Base-by-base conservation (phyloP, 2,329 filamentous ascomycete species). In the Podosphaera aphanis region DNA sequence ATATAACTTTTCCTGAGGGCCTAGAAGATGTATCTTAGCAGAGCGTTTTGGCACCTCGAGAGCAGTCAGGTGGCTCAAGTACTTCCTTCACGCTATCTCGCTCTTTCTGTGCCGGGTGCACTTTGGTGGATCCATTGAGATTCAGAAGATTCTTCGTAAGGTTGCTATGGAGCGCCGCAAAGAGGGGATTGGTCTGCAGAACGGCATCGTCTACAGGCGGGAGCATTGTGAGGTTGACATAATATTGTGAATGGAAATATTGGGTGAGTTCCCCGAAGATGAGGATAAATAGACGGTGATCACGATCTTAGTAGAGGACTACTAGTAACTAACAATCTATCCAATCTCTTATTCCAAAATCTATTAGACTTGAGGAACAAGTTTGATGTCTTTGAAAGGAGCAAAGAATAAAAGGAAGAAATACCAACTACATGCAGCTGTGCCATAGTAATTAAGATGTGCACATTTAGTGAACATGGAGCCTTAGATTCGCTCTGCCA, bases 191-290 rank as follows among this genome's bases (percentile, higher is more conserved):
- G 48, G 63, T 65, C 45, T 66, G 58, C 1, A 79, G 57, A 16
- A 77, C 61, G 0, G 64, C 52, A 7, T 69, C 63, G 18, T 77
- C 73, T 7, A 77, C 59, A 0, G 71, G 72, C 0, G 74, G 74
- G 2, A 77, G 59, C 71, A 77, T 76, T 37, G 39, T 51, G 43
- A 29, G 11, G 25, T 29, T 29, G 25, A 29, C n/a, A 7, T 21
- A 3, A 21, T 15, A 23, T 36, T 20, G 18, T 44, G 13, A 8
- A 5, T 7, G 19, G 11, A n/a, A n/a, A n/a, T n/a, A n/a, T n/a
- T n/a, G n/a, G n/a, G n/a, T n/a, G n/a, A n/a, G n/a, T n/a, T n/a
- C n/a, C n/a, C n/a, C n/a, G n/a, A n/a, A n/a, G n/a, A n/a, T n/a
- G n/a, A n/a, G n/a, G n/a, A n/a, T n/a, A n/a, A n/a, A n/a, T n/a